Percentiles rank a stretch among this genome's conserved stretches.
Evolutionary conservation across 108 stramenopile genomes (phyloP).

Genomic region (Schizochytrium sp.): DNA sequence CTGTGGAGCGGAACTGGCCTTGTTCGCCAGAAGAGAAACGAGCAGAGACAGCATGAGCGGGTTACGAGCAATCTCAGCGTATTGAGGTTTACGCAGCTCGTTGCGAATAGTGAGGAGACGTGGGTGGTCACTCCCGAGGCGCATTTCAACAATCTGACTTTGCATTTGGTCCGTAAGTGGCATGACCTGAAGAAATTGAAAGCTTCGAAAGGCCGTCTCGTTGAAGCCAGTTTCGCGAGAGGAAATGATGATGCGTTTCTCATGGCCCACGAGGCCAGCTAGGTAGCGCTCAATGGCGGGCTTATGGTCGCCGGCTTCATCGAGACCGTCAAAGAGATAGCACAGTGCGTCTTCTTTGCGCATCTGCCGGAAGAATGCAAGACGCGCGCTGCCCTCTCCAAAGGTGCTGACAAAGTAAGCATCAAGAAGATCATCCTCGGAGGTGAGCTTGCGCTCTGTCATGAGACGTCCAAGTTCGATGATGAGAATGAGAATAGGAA

Average conservation of each 20-base stretch:
- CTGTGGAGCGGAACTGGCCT: neutral
- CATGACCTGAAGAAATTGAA: neutral
- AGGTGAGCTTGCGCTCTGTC: neutral
- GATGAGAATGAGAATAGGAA: neutral
- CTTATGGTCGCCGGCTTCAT: neutral
- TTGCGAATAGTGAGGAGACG: neutral
- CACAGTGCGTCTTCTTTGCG: neutral
- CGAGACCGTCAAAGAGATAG: neutral
- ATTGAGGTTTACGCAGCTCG: neutral
- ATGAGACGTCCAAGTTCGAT: neutral
- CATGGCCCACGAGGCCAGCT: neutral
- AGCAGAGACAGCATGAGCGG: neutral
- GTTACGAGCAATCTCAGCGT: neutral
- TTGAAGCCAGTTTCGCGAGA: neutral
- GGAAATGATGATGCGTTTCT: neutral
- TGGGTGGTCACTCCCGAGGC: neutral
- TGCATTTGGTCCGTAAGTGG: conserved; percentile 14
- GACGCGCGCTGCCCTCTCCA: conserved; percentile 1
- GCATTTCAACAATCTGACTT: neutral
- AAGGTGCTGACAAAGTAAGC: neutral
- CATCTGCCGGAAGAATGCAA: neutral
- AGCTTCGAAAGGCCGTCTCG: neutral
- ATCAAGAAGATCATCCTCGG: neutral
- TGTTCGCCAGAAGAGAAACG: neutral
- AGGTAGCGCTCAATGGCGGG: neutral